Evolutionary conservation across 1,284 basidiomycete genomes (phyloP).

Genomic region (Pseudomicrostroma phylloplanum): DNA sequence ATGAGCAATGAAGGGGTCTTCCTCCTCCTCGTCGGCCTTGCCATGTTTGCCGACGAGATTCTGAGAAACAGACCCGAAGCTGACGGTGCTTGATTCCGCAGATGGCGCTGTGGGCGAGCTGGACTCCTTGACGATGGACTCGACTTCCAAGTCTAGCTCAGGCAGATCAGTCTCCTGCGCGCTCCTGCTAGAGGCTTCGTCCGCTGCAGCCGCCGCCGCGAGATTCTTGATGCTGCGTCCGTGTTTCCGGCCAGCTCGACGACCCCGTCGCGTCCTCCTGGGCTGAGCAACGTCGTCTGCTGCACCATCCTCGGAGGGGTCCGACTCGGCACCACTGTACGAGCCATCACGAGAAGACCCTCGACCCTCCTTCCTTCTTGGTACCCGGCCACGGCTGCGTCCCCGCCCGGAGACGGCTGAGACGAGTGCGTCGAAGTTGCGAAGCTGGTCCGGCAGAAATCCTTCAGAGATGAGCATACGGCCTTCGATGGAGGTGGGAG

Average conservation of each 20-base stretch:
- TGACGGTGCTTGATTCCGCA: background rate
- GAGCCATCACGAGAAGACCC: background rate
- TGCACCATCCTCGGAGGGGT: too few relatives aligned
- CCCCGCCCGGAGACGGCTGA: background rate
- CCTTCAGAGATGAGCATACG: background rate
- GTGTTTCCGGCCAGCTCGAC: constrained; percentile 4
- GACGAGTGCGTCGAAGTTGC: background rate
- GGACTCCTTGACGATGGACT: too few relatives aligned
- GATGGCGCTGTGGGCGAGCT: too few relatives aligned
- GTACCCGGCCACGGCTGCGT: background rate
- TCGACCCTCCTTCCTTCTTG: background rate
- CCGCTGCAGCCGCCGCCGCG: background rate
- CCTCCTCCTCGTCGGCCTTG: background rate
- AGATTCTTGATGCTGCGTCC: background rate
- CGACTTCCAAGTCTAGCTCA: too few relatives aligned
- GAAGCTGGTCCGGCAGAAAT: background rate
- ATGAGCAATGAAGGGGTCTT: constrained; percentile 6
- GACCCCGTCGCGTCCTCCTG: background rate
- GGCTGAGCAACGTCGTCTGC: background rate
- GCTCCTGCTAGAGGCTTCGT: too few relatives aligned
- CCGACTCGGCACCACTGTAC: background rate
- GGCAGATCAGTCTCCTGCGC: too few relatives aligned
- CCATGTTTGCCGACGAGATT: background rate
- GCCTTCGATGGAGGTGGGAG: background rate
- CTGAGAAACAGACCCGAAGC: background rate